Evolutionary conservation across 164 flowering plant species (phyloP).

Genomic region (Liquidambar formosana): DNA sequence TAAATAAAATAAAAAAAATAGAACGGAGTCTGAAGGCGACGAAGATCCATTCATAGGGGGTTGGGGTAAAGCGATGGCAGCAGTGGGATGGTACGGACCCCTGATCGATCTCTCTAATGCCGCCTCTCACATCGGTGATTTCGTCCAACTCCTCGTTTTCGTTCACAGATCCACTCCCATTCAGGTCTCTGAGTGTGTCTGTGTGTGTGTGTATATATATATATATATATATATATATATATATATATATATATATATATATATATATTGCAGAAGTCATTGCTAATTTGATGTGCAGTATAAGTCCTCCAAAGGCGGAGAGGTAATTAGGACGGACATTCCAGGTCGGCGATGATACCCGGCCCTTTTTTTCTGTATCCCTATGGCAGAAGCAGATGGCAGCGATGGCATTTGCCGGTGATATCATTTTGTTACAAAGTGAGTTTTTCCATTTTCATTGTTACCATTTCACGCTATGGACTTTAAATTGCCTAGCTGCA

Average conservation of each 20-base stretch:
- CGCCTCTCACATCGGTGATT: constrained; percentile 54
- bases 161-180: constrained; percentile 61
- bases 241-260: constrained; percentile 8
- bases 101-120: constrained; percentile 60
- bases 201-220: no score
- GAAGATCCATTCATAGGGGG: neutral
- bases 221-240: constrained; percentile 6
- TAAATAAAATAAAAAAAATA: no score
- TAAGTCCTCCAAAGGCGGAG: constrained; percentile 48
- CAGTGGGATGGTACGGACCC: constrained; percentile 82
- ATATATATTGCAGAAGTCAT: neutral
- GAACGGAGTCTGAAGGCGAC: neutral
- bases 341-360: constrained; percentile 75
- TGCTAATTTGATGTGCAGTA: constrained; percentile 28
- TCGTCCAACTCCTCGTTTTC: constrained; percentile 77
- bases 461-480: no score
- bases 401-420: constrained; percentile 46
- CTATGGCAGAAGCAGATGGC: constrained; percentile 66
- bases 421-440: constrained; percentile 68
- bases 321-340: constrained; percentile 53
- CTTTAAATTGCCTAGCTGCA: no score
- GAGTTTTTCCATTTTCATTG: no score
- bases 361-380: constrained; percentile 53
- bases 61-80: constrained; percentile 27
- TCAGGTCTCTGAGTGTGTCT: constrained; percentile 63